Base-by-base conservation (phyloP, 2,329 filamentous ascomycete species). In the Sclerotinia nivalis region DNA sequence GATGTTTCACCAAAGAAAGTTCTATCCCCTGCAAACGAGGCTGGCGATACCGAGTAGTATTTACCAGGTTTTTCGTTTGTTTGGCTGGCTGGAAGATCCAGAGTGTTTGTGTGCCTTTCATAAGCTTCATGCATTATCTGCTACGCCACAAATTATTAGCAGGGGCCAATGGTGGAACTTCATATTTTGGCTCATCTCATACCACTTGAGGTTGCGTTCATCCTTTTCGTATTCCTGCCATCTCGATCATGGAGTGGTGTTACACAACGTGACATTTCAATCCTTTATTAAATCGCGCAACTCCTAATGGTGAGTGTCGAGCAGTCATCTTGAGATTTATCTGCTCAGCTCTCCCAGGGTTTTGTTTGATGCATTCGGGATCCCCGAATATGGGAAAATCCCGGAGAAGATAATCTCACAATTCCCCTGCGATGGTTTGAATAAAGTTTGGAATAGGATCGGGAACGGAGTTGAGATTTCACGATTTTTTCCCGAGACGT, bases 221-320 rank as follows among this genome's bases (percentile, higher is more conserved):
- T 52, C 47, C 10, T 52, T 37, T 25, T 64, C 31, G n/a, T 50
- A 40, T 25, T 20, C 34, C 31, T 52, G 18, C 34, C 47, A 10
- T 52, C 34, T 28, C 9, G 10, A 50, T 64, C 52, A 34, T 52
- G 45, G 47, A 40, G 60, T 52, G 37, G 47, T 37, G 22, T 22
- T 64, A 52, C 34, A 52, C 47, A 52, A 20, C 18, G 34, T 22
- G 37, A 65, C 34, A 25, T 4, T 8, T 37, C 15, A 25, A 52
- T 65, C 15, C 15, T 65, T 22, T 52, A 34, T 40, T 52, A 54
- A 65, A 65, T 65, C 9, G 4, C 61, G 61, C 61, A 65, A 25
- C 40, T 52, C 47, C 47, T 65, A 28, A n/a, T 40, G 2, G 47
- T 65, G 47, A 52, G 22, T 5, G 31, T 65, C 34, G 47, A 52